Conservation (phyloP, 345 rosid species). For the Sonneratia alba region DNA sequence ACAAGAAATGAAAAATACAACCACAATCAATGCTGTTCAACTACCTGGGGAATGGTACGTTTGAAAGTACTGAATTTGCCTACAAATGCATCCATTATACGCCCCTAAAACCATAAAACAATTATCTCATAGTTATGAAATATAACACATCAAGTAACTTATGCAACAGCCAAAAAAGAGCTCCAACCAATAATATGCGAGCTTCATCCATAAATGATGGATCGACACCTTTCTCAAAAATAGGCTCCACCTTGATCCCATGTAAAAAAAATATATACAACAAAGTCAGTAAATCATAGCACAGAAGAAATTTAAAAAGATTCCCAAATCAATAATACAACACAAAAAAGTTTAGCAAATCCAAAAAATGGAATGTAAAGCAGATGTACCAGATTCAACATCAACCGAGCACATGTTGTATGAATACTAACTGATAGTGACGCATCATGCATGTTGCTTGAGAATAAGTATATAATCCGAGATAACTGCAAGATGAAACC, state of each 20-base stretch:
- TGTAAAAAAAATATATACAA: conserved; percentile 12
- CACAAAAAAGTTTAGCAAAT: neutral
- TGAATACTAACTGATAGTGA: conserved; percentile 90
- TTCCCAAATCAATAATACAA: neutral
- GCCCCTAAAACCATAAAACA: conserved; percentile 50
- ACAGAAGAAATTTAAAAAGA: neutral
- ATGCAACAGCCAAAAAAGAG: conserved; percentile 9
- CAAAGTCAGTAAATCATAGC: conserved; percentile 5
- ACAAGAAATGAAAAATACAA: neutral
- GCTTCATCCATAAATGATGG: conserved; percentile 96
- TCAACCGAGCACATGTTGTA: conserved; percentile 94
- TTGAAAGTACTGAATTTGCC: conserved; percentile 97
- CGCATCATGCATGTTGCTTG: conserved; percentile 98
- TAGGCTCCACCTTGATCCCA: conserved; percentile 76
- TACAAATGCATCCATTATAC: conserved; percentile 96
- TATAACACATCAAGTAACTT: conserved; percentile 10
- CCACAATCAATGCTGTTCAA: neutral
- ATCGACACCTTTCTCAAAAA: conserved; percentile 92
- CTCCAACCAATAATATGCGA: conserved; percentile 70
- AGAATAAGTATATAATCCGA: conserved; percentile 86
- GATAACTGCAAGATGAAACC: conserved; percentile 59
- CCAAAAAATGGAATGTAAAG: conserved; percentile 3
- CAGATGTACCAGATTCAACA: conserved; percentile 82
- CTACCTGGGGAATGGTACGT: conserved; percentile 97
- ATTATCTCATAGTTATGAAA: conserved; percentile 9